Base-by-base conservation (phyloP, 2,329 filamentous ascomycete species). In the Nemania serpens region DNA sequence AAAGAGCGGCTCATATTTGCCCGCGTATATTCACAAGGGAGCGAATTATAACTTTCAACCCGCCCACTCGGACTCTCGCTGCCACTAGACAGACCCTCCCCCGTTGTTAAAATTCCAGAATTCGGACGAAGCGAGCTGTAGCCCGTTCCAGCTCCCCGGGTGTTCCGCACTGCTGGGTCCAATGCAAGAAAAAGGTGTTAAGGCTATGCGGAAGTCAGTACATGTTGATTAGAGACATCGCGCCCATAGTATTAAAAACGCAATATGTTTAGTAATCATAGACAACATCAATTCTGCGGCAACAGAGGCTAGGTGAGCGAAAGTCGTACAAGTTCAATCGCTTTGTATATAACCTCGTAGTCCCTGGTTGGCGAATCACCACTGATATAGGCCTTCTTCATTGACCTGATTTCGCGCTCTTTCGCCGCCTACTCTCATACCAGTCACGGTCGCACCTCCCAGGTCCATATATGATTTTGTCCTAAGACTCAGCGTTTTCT, bases 361-460 rank as follows among this genome's bases (percentile, higher is more conserved):
- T n/a, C 11, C 29, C 9, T 7, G 15, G 6, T n/a, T 29, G 25
- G 37, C 45, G 46, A 33, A 58, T 43, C 1, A 55, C 20, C 18
- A 45, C 49, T 37, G 12, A 43, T 46, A 45, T 39, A 4, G 13
- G 22, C 33, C 34, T 45, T 22, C 33, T 15, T 49, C 41, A 50
- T 47, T 53, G 58, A 58, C 55, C 57, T 61, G 37, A 36, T 25
- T 41, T 53, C 52, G 36, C 41, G 17, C 42, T 48, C 36, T 53
- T 50, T 50, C 47, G 45, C 61, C 57, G 61, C 65, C 55, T 61
- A 58, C 61, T 64, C 55, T 66, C 52, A 47, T 63, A 49, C 54
- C 25, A 46, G 39, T 34, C 34, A 12, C 20, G 33, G 46, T 18
- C 29, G 33, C 37, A 51, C n/a, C 46, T 37, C 36, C 49, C 20